phyloP scores from a whole-genome alignment of 371 early-diverging fungal species.

The Massospora cicadina region DNA sequence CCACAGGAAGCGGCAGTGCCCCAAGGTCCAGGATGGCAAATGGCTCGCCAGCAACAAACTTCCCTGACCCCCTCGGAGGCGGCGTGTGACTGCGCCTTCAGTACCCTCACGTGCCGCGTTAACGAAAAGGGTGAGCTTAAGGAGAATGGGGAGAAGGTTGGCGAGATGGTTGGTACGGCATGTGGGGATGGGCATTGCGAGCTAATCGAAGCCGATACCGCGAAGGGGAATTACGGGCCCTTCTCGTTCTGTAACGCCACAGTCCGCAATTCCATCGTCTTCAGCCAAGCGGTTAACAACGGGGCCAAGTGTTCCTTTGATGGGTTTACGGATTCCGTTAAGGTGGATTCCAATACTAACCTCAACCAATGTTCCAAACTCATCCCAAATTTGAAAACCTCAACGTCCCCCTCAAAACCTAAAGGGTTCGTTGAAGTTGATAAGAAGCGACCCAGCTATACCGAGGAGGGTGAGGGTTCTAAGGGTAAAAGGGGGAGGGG shows the following conservation, averaged over 20 bases:
- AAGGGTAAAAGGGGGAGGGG: too few species aligned
- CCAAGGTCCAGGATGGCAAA: neutral
- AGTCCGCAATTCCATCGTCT: conserved; percentile 2
- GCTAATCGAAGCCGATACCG: neutral
- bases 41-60: conserved; percentile 39
- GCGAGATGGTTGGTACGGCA: neutral
- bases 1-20: neutral
- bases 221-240: neutral
- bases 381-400: neutral
- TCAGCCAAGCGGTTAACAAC: neutral
- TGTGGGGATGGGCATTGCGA: neutral
- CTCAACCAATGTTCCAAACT: neutral
- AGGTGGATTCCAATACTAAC: neutral
- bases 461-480: too few species aligned
- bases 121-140: neutral
- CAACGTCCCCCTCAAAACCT: neutral
- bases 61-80: conserved; percentile 50
- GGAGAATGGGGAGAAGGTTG: neutral
- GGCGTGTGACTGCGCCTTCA: conserved; percentile 39
- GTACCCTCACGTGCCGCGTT: neutral
- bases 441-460: too few species aligned
- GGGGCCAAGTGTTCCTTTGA: conserved; percentile 2
- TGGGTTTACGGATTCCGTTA: neutral
- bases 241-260: conserved; percentile 5
- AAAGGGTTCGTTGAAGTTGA: too few species aligned